Percentiles rank a stretch among this genome's conserved stretches.
Conservation (phyloP, 2,329 filamentous ascomycete species). For the Passalora sequoiae region DNA sequence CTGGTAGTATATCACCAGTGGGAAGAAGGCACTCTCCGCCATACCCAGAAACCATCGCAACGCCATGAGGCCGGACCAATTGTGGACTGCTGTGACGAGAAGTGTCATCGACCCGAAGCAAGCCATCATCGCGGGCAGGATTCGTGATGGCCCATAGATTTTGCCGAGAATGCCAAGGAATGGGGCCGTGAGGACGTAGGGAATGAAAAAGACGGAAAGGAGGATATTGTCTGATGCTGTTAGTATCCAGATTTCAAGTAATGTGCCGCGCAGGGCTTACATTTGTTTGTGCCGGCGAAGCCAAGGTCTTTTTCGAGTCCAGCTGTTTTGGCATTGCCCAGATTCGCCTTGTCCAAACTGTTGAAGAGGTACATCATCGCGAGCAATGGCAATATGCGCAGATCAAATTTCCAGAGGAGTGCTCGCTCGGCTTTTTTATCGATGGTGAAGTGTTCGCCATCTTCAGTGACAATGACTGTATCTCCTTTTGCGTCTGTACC, state of each 20-base stretch:
- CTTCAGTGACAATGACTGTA: slow-evolving; percentile 18
- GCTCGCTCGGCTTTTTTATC: slow-evolving; percentile 45
- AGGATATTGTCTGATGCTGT: slow-evolving; percentile 56
- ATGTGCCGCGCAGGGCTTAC: slow-evolving; percentile 1
- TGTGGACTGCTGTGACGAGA: slow-evolving; percentile 51
- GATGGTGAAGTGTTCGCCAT: slow-evolving; percentile 32
- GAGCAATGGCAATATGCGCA: slow-evolving; percentile 53
- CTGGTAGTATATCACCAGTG: slow-evolving; percentile 60
- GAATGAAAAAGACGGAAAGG: slow-evolving; percentile 68
- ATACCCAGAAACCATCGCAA: slow-evolving; percentile 64
- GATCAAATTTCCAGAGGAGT: slow-evolving; percentile 53
- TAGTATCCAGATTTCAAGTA: neutral
- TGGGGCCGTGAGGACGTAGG: slow-evolving; percentile 65
- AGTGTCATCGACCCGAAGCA: slow-evolving; percentile 62
- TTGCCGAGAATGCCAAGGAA: slow-evolving; percentile 63
- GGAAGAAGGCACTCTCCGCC: slow-evolving; percentile 63
- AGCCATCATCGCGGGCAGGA: slow-evolving; percentile 56
- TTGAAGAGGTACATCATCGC: slow-evolving; percentile 59
- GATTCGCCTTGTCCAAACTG: slow-evolving; percentile 45
- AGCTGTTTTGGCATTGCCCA: slow-evolving; percentile 43
- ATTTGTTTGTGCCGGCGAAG: slow-evolving; percentile 53
- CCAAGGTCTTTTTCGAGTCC: slow-evolving; percentile 50
- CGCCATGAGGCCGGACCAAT: slow-evolving; percentile 62
- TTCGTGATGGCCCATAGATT: slow-evolving; percentile 58
- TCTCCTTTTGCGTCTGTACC: slow-evolving; percentile 18